phyloP scores from a whole-genome alignment of 306 rosid species.

The Pueraria montana region DNA sequence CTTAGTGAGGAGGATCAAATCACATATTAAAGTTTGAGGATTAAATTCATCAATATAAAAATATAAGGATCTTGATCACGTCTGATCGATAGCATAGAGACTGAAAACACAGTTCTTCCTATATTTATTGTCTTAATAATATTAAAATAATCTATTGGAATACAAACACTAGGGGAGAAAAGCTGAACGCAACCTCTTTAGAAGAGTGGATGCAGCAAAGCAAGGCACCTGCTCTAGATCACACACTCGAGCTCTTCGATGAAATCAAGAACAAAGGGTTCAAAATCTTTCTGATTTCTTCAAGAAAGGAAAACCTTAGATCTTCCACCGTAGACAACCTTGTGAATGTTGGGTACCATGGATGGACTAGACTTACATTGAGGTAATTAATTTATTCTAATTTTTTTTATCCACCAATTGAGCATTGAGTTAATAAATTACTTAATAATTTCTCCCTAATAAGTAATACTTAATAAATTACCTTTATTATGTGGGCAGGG shows the following conservation, averaged over 20 bases:
- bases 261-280: slow-evolving; percentile 65
- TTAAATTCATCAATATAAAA: too few relatives aligned
- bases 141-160: not conserved
- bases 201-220: slow-evolving; percentile 69
- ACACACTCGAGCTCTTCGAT: slow-evolving; percentile 63
- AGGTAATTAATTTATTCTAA: slow-evolving; percentile 49
- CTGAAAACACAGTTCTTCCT: too few relatives aligned
- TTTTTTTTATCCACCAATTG: too few relatives aligned
- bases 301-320: slow-evolving; percentile 67
- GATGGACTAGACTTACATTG: slow-evolving; percentile 63
- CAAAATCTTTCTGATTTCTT: slow-evolving; percentile 63
- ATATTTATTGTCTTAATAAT: not conserved
- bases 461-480: too few relatives aligned
- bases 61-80: too few relatives aligned
- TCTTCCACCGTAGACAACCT: slow-evolving; percentile 68
- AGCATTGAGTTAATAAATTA: not conserved
- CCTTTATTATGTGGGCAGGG: slow-evolving; percentile 45
- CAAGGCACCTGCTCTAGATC: slow-evolving; percentile 60
- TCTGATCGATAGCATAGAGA: too few relatives aligned
- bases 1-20: too few relatives aligned
- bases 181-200: slow-evolving; percentile 58
- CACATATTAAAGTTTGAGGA: too few relatives aligned
- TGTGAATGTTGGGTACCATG: slow-evolving; percentile 72
- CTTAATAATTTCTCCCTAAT: too few relatives aligned
- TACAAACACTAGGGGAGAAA: slow-evolving; percentile 56